Conservation (phyloP, 805 yeast species). For the Candida maris region DNA sequence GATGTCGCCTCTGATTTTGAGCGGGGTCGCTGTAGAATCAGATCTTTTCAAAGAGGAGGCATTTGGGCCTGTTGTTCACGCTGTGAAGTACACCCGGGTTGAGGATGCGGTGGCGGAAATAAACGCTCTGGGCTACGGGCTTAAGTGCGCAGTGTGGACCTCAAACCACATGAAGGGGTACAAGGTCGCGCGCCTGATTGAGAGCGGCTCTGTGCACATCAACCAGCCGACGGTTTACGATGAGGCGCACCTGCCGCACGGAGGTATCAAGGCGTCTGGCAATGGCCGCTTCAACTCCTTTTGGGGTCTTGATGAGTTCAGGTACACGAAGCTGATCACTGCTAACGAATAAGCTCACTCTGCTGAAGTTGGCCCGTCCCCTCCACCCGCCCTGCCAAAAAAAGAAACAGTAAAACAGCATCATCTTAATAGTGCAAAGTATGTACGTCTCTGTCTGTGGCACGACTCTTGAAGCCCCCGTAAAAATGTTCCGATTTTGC, state of each 20-base stretch:
- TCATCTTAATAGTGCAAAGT: no score
- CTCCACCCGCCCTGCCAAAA: no score
- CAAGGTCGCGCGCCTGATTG: conserved; percentile 32
- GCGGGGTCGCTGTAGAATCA: conserved; percentile 31
- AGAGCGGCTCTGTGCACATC: conserved; percentile 32
- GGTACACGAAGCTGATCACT: conserved; percentile 36
- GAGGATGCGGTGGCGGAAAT: conserved; percentile 22
- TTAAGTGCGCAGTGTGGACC: conserved; percentile 43
- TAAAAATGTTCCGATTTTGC: no score
- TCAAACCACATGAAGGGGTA: conserved; percentile 33
- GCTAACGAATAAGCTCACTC: conserved; percentile 31
- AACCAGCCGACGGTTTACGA: conserved; percentile 22
- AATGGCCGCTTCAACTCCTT: conserved; percentile 40
- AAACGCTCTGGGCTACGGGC: conserved; percentile 34
- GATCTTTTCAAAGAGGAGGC: conserved; percentile 32
- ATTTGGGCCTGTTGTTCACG: conserved; percentile 42
- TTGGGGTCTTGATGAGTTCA: conserved; percentile 45
- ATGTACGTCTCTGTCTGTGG: no score
- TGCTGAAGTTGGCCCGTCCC: no score
- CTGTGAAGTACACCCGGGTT: conserved; percentile 26
- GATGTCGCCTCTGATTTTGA: conserved; percentile 32
- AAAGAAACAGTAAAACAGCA: no score
- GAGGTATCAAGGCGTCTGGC: conserved; percentile 43
- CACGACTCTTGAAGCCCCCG: no score
- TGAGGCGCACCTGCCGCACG: conserved; percentile 38